Base-by-base conservation (phyloP, 2,329 filamentous ascomycete genomes). In the Penicillium sp. region DNA sequence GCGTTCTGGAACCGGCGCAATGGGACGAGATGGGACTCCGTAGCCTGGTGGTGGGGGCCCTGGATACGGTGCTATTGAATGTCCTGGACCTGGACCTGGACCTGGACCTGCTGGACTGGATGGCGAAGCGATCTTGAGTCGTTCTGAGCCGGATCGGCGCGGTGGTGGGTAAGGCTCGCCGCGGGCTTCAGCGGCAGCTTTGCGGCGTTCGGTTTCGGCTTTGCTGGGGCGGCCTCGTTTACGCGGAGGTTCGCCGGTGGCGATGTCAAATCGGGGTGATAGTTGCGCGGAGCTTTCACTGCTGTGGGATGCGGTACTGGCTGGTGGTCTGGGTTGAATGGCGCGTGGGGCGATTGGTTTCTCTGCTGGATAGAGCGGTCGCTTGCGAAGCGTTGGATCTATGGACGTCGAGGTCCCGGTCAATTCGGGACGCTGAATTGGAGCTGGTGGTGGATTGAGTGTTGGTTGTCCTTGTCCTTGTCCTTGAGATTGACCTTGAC, bases 171-270 rank as follows among this genome's bases (percentile, higher is more conserved):
- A 75, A 15, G 61, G 60, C 56, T 74, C 71, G 15, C 72, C 72
- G 29, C 67, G 69, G 33, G 70, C 68, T 57, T 74, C 70, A 36
- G 72, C 71, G 42, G 63, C 65, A 23, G 66, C 63, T 53, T 64
- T 72, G 31, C 72, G 72, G 44, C 71, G 67, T 54, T 74, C 72
- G 3, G 68, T 65, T 53, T 76, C 73, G 31, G 64, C 65, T 62
- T 76, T 76, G 55, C 66, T 76, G 52, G 73, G 73, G 15, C 73
- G 70, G n/a, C 73, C 73, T 49, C 74, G 66, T 69, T 75, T 75
- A 42, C 70, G 65, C 49, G 67, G 71, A 31, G 68, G 70, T 45
- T 74, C 70, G 34, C 65, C 64, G 53, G 59, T 58, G 21, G 54
- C 34, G 6, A 59, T 36, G 26, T 73, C 71, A 12, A 67, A 53